These are phyloP conservation scores for Fusarium lateritium DNA, from an alignment of 2,329 filamentous ascomycete genomes.

Conservation along the genomic window DNA sequence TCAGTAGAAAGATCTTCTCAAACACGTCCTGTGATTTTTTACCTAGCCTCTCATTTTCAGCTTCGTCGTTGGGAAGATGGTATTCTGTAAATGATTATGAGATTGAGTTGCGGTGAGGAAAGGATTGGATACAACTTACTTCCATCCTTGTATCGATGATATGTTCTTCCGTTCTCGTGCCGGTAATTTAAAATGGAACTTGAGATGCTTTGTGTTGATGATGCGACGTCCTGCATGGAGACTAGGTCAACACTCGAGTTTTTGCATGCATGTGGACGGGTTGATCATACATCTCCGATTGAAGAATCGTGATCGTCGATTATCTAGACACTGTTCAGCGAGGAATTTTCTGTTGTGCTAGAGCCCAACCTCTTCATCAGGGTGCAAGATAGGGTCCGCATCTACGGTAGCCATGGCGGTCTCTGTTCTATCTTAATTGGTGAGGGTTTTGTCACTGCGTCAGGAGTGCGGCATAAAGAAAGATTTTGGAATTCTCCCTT, in stretches of 20 bases:
- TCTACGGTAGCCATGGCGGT: background rate
- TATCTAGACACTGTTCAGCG: background rate
- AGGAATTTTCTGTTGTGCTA: fast-evolving
- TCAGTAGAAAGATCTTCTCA: background rate
- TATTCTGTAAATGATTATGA: background rate
- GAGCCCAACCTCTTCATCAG: background rate
- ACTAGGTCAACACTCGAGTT: fast-evolving
- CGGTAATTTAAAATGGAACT: conserved; percentile 18
- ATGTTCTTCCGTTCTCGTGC: conserved; percentile 23
- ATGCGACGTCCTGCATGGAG: conserved; percentile 1
- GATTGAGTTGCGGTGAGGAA: fast-evolving
- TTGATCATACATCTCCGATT: background rate
- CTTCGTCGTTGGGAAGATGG: conserved; percentile 25
- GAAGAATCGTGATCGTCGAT: background rate
- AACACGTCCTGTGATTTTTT: fast-evolving
- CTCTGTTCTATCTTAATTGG: background rate
- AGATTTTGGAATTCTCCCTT: too few species aligned
- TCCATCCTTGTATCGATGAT: conserved; percentile 23
- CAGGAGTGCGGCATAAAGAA: too few species aligned
- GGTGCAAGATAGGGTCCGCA: background rate
- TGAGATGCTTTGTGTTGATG: conserved; percentile 18
- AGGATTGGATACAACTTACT: background rate
- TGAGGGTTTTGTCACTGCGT: too few species aligned
- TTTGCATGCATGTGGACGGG: fast-evolving
- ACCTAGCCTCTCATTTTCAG: conserved; percentile 22